Percentiles rank a stretch among this genome's conserved stretches.
Conservation (phyloP, 2,329 filamentous ascomycete genomes). For the Fusarium sp. region DNA sequence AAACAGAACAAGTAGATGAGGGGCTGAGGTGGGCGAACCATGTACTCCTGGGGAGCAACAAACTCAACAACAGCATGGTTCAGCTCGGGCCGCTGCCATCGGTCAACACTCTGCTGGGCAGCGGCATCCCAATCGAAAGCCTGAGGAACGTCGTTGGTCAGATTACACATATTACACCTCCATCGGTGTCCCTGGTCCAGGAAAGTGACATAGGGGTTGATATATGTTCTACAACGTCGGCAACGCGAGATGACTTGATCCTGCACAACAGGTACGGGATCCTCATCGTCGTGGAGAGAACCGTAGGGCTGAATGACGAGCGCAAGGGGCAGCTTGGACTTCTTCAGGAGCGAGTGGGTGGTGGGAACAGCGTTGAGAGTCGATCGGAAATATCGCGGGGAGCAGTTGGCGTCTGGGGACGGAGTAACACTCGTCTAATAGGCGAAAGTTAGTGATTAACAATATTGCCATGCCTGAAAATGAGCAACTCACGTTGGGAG, state of each 20-base stretch:
- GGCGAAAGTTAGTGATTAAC: slow-evolving; percentile 49
- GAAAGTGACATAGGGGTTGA: slow-evolving; percentile 97
- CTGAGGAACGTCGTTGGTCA: slow-evolving; percentile 99
- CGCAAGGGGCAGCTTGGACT: slow-evolving; percentile 94
- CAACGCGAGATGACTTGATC: slow-evolving; percentile 98
- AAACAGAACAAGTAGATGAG: slow-evolving; percentile 96
- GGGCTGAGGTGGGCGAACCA: slow-evolving; percentile 96
- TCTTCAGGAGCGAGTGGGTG: slow-evolving; percentile 91
- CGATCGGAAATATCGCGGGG: slow-evolving; percentile 92
- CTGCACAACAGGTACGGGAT: slow-evolving; percentile 88
- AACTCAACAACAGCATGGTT: slow-evolving; percentile 98
- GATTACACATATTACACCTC: slow-evolving; percentile 99
- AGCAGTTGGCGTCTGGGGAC: slow-evolving; percentile 90
- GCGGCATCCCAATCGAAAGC: slow-evolving; percentile 98
- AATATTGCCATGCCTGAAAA: neutral
- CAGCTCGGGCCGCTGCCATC: slow-evolving; percentile 90
- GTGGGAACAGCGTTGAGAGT: slow-evolving; percentile 95
- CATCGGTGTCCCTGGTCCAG: slow-evolving; percentile 96
- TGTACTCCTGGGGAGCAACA: slow-evolving; percentile 97
- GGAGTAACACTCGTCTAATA: slow-evolving; percentile 85
- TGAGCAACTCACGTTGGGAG: slow-evolving; percentile 79
- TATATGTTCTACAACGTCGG: slow-evolving; percentile 94
- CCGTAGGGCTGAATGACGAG: slow-evolving; percentile 96
- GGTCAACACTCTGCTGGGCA: slow-evolving; percentile 87
- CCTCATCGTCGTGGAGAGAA: slow-evolving; percentile 90